Percentiles rank a stretch among this genome's conserved stretches.
Conservation (phyloP, 2,329 filamentous ascomycete species). For the Bretziella fagacearum region DNA sequence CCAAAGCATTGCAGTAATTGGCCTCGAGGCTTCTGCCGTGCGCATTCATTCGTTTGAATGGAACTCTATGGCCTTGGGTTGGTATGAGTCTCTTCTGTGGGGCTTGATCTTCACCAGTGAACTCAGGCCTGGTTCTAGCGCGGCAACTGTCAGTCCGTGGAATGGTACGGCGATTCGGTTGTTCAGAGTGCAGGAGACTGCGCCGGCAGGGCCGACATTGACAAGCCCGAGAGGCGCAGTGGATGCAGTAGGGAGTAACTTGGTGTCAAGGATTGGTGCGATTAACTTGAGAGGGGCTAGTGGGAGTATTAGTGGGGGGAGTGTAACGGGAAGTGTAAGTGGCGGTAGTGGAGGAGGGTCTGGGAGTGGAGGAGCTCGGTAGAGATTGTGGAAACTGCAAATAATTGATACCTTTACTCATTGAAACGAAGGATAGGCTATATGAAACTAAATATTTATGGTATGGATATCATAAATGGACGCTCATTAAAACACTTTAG, state of each 20-base stretch:
- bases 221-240: constrained; percentile 78
- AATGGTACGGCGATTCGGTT: constrained; percentile 77
- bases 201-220: constrained; percentile 61
- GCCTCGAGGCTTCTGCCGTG: constrained; percentile 56
- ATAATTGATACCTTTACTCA: no score
- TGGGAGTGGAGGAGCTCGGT: background rate
- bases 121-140: constrained; percentile 72
- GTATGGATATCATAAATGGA: no score
- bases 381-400: background rate
- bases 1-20: constrained; percentile 44
- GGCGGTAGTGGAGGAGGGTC: background rate
- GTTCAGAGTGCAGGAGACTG: constrained; percentile 78
- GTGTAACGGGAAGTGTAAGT: background rate
- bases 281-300: constrained; percentile 47
- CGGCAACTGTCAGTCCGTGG: constrained; percentile 62
- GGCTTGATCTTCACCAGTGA: constrained; percentile 81
- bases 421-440: no score
- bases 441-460: no score
- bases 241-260: constrained; percentile 79
- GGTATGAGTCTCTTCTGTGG: constrained; percentile 94
- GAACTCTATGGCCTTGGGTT: constrained; percentile 76
- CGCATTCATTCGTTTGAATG: constrained; percentile 86
- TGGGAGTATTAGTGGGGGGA: constrained; percentile 9
- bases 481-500: no score
- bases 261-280: constrained; percentile 71